Percentiles rank a stretch among this genome's conserved stretches.
Conservation (phyloP, 768 basidiomycete species). For the Lanmaoa pseudosensibilis region DNA sequence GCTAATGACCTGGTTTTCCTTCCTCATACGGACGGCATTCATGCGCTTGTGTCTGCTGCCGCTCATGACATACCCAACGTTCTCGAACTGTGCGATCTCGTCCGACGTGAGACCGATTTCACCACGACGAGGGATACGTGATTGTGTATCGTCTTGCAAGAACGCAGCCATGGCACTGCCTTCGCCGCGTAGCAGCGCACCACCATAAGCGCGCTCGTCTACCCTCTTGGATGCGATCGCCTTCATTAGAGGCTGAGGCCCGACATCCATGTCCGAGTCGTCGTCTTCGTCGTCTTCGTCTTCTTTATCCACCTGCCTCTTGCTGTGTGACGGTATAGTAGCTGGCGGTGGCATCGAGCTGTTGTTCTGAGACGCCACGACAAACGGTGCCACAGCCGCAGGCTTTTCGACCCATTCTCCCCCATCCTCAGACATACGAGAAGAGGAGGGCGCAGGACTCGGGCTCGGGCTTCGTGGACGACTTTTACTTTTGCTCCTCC, state of each 20-base stretch:
- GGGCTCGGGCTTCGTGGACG: constrained; percentile 35
- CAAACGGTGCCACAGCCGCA: constrained; percentile 29
- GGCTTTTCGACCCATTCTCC: constrained; percentile 74
- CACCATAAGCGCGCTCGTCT: constrained; percentile 86
- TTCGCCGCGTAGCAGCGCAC: constrained; percentile 90
- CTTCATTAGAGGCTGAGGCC: constrained; percentile 67
- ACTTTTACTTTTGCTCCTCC: constrained; percentile 35
- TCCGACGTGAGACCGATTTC: constrained; percentile 92
- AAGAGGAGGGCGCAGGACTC: constrained; percentile 32
- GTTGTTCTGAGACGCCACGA: constrained; percentile 22
- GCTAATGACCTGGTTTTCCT: constrained; percentile 99
- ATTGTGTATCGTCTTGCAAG: constrained; percentile 77
- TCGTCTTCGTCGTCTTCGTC: constrained; percentile 32
- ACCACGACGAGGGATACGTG: constrained; percentile 96
- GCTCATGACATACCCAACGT: constrained; percentile 96
- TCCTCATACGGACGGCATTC: constrained; percentile 98
- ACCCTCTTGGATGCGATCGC: constrained; percentile 48
- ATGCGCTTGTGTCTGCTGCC: constrained; percentile 92
- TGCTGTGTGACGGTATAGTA: constrained; percentile 17
- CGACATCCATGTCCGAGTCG: constrained; percentile 68
- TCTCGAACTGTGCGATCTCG: constrained; percentile 85
- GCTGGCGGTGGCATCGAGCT: constrained; percentile 26
- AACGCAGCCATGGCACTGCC: constrained; percentile 98
- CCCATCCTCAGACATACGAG: constrained; percentile 41
- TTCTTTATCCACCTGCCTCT: constrained; percentile 22